Evolutionary conservation across 331 rosid genomes (phyloP), one percentile per base, ranked within the genome.

Genomic region (Telfairia occidentalis): DNA sequence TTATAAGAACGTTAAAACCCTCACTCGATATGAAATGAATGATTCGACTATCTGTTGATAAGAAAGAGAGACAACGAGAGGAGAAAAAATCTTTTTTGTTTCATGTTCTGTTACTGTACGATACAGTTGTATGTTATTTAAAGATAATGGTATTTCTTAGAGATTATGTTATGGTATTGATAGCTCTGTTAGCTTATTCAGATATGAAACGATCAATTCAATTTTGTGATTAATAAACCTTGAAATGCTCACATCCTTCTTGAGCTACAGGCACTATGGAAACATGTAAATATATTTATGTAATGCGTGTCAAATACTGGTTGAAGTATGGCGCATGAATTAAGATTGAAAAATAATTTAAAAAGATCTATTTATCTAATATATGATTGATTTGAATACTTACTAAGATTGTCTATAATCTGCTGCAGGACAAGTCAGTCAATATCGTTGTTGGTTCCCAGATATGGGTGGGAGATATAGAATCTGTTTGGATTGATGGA

Each of bases 401-500:
- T 18, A 49, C 1, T 61, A 57, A 75, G 34, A 48, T 69, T 66
- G 21, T 54, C 53, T 46, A 26, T 78, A 73, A 60, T 58, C 37
- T 78, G 49, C 26, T 73, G 70, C 96, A 91, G 98, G 92, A 88
- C 74, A 58, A 82, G 58, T 77, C 87, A 7, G 88, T 81, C 76
- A 93, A 87, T 78, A 83, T 93, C 69, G 83, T 83, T 81, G 91
- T 87, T 63, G 97, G 95, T 71, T 88, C 98, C 81, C 91, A 85
- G 7, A 73, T 91, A 69, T 91, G 96, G 97, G 89, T 89, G 81
- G 95, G 83, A 76, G 89, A 91, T 76, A 78, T 88, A 74, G 92
- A 87, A 23, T 55, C 84, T 61, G 88, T 89, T 78, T 93, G 98
- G 98, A 77, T 80, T 83, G 96, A 87, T 78, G 98, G 98, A 63